Percentiles rank a stretch among this genome's conserved stretches.
Evolutionary conservation across 441 rosid genomes (phyloP).

Genomic region (Aleurites moluccanus): DNA sequence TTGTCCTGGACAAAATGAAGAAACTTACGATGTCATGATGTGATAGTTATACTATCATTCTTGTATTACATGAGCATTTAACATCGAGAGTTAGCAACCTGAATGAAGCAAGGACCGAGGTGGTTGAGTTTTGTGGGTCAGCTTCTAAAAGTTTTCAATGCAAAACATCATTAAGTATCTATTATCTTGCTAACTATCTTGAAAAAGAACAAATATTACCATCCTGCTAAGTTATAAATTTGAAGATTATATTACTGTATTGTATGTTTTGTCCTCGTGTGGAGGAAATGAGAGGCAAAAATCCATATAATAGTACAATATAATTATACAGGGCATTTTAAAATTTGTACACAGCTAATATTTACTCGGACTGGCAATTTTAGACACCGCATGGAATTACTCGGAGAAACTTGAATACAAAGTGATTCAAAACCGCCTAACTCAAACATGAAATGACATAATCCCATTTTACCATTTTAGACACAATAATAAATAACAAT

Average conservation of each 20-base stretch:
- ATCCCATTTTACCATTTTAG: background rate
- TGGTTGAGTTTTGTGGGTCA: background rate
- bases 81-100: background rate
- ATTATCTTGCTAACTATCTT: background rate
- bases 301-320: background rate
- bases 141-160: background rate
- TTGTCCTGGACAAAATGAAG: background rate
- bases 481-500: background rate
- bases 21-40: background rate
- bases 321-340: background rate
- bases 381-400: background rate
- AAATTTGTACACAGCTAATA: too few species aligned
- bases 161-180: background rate
- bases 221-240: background rate
- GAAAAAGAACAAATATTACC: background rate
- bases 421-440: background rate
- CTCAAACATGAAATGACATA: background rate
- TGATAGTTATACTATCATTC: conserved; percentile 1
- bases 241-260: background rate
- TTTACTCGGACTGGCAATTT: background rate
- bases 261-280: background rate
- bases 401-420: background rate
- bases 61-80: background rate
- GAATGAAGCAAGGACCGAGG: background rate
- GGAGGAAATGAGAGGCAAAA: background rate